Evolutionary conservation across 1,139 yeast genomes (phyloP).

Genomic region (Kodamaea fungicola): DNA sequence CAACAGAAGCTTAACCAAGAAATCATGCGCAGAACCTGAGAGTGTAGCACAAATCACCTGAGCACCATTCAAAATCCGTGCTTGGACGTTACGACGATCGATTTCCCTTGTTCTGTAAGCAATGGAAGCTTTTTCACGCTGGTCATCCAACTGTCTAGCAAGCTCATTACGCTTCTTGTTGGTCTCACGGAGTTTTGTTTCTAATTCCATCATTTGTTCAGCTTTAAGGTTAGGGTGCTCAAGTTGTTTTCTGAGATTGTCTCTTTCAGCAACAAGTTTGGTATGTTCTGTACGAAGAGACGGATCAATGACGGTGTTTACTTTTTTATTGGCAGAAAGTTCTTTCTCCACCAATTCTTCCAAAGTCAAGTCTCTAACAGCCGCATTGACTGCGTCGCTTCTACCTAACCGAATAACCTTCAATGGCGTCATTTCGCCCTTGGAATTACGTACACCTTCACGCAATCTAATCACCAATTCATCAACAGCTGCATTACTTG

Average conservation of each 20-base stretch:
- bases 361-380: constrained; percentile 78
- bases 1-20: constrained; percentile 69
- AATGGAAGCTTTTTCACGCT: constrained; percentile 68
- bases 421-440: constrained; percentile 61
- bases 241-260: constrained; percentile 40
- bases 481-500: constrained; percentile 98
- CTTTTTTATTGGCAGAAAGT: constrained; percentile 42
- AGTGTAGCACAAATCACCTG: constrained; percentile 89
- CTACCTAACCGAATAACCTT: constrained; percentile 87
- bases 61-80: constrained; percentile 68
- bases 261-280: constrained; percentile 49
- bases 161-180: constrained; percentile 61
- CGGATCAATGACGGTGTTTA: constrained; percentile 37
- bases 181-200: constrained; percentile 50
- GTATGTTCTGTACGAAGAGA: constrained; percentile 51
- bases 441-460: constrained; percentile 59
- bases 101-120: constrained; percentile 74
- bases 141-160: constrained; percentile 72
- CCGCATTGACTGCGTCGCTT: constrained; percentile 80
- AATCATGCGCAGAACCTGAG: constrained; percentile 93
- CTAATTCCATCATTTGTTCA: constrained; percentile 42
- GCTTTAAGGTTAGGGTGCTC: constrained; percentile 32
- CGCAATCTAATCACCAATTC: constrained; percentile 86
- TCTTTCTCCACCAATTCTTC: constrained; percentile 82
- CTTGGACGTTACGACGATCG: constrained; percentile 72